These are phyloP conservation scores for Phlebiopsis flavidoalba DNA, from an alignment of 768 basidiomycete species.

Conservation along the genomic window DNA sequence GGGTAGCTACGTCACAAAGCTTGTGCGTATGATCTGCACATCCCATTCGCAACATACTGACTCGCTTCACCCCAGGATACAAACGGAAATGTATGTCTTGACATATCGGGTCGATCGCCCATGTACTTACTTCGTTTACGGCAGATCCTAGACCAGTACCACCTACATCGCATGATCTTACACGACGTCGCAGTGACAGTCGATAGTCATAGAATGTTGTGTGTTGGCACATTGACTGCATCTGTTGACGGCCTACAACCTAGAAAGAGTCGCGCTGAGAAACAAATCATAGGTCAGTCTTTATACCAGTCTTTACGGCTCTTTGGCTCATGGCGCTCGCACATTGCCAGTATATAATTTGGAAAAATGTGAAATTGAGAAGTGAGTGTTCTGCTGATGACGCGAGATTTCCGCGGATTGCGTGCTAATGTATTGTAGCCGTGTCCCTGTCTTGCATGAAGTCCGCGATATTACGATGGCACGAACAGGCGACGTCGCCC, in stretches of 20 bases:
- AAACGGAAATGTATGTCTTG: conserved; percentile 44
- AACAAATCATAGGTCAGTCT: conserved; percentile 62
- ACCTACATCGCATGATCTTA: conserved; percentile 56
- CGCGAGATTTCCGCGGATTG: not conserved
- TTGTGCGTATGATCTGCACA: conserved; percentile 35
- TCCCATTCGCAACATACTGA: not conserved
- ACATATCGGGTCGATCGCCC: not conserved
- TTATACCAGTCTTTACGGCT: not conserved
- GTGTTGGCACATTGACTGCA: conserved; percentile 61
- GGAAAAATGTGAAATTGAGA: conserved; percentile 60
- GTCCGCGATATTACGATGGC: conserved; percentile 67
- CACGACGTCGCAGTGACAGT: conserved; percentile 70
- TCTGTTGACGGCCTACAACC: conserved; percentile 62
- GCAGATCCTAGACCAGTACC: conserved; percentile 51
- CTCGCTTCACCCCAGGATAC: conserved; percentile 38
- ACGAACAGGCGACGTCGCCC: conserved; percentile 51
- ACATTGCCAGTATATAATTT: conserved; percentile 57
- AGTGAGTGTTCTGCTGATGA: conserved; percentile 33
- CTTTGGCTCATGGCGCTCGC: not conserved
- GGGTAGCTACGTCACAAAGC: conserved; percentile 51
- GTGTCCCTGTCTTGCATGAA: conserved; percentile 69
- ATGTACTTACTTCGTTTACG: not conserved
- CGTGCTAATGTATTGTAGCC: conserved; percentile 32
- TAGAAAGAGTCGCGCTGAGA: conserved; percentile 65
- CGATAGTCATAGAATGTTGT: conserved; percentile 58